Conservation (phyloP, 352 stramenopile species). For the Phytophthora cactorum region DNA sequence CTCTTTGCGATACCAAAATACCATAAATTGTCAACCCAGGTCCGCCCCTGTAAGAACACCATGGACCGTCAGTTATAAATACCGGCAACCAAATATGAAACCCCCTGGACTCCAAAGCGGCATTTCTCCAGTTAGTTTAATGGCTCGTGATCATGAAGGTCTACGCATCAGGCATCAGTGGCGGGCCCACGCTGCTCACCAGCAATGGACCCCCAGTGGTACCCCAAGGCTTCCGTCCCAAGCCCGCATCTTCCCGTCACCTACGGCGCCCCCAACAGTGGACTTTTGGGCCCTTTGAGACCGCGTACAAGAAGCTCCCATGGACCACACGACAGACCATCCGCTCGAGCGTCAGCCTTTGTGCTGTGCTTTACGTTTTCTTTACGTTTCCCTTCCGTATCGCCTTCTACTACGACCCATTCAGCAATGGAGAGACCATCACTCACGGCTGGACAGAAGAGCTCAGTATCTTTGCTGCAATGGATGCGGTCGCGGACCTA, state of each 20-base stretch:
- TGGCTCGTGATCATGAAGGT: not conserved
- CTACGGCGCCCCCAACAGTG: not conserved
- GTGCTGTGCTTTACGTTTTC: constrained; percentile 26
- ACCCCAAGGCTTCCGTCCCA: not conserved
- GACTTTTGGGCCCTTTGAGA: not conserved
- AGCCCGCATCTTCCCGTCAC: not conserved
- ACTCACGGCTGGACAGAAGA: constrained; percentile 19
- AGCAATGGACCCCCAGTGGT: not conserved
- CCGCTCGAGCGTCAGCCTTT: constrained; percentile 15
- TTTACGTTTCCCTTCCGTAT: constrained; percentile 29
- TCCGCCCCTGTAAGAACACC: not conserved
- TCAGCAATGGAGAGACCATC: not conserved
- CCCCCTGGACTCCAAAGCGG: not conserved
- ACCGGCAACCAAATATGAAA: not conserved
- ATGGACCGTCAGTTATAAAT: not conserved
- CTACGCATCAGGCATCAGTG: not conserved
- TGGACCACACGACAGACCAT: constrained; percentile 27
- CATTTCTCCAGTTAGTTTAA: not conserved
- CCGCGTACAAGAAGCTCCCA: constrained; percentile 10
- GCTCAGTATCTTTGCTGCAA: constrained; percentile 11
- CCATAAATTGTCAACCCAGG: not conserved
- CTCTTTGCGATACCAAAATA: too few species aligned
- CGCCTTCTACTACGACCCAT: constrained; percentile 33
- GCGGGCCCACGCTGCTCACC: not conserved
- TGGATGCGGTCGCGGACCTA: constrained; percentile 23